Evolutionary conservation across 306 rosid species (phyloP).

Genomic region (Bauhinia variegata): DNA sequence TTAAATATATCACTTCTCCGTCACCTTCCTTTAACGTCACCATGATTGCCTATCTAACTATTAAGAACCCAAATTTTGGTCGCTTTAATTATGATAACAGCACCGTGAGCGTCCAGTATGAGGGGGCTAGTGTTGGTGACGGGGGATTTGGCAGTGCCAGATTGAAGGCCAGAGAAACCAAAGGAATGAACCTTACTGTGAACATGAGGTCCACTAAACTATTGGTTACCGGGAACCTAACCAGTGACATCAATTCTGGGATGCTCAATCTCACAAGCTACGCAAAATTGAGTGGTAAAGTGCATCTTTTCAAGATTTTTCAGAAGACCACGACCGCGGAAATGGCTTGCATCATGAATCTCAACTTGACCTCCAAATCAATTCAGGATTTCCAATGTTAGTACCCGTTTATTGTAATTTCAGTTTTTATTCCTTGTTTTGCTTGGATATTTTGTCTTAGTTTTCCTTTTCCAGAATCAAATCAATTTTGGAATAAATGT

Average conservation of each 20-base stretch:
- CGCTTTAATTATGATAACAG: slow-evolving; percentile 42
- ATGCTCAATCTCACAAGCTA: slow-evolving; percentile 48
- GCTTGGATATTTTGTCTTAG: too few species aligned
- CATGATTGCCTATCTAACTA: slow-evolving; percentile 33
- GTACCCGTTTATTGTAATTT: too few species aligned
- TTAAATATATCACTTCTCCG: slow-evolving; percentile 28
- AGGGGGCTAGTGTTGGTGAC: slow-evolving; percentile 39
- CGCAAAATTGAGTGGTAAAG: slow-evolving; percentile 48
- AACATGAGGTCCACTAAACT: too few species aligned
- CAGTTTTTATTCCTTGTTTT: background rate
- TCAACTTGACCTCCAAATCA: slow-evolving; percentile 45
- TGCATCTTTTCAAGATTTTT: slow-evolving; percentile 47
- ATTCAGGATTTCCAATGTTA: slow-evolving; percentile 49
- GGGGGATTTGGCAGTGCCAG: slow-evolving; percentile 9
- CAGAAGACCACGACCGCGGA: slow-evolving; percentile 38
- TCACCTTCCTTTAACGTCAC: slow-evolving; percentile 45
- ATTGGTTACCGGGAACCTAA: background rate
- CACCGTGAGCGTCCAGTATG: slow-evolving; percentile 36
- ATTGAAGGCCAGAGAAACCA: slow-evolving; percentile 38
- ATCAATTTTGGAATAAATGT: too few species aligned
- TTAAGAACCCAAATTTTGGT: slow-evolving; percentile 63
- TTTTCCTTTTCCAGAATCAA: too few species aligned
- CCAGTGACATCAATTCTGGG: slow-evolving; percentile 42
- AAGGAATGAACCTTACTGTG: slow-evolving; percentile 29
- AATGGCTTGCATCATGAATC: slow-evolving; percentile 53